Percentiles rank a stretch among this genome's conserved stretches.
phyloP scores from a whole-genome alignment of 1,284 basidiomycete genomes.

The Boletus semigastroideus region DNA sequence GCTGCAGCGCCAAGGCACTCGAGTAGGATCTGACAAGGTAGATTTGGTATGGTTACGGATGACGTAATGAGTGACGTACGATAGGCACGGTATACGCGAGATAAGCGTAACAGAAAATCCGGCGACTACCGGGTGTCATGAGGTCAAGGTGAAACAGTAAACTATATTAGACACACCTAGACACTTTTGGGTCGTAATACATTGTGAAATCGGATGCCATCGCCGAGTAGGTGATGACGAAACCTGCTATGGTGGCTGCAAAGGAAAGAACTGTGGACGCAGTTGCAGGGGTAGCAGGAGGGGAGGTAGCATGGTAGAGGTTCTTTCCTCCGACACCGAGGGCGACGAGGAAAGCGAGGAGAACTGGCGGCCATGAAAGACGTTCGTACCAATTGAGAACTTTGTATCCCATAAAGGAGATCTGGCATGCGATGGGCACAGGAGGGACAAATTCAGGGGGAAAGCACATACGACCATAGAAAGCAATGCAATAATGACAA shows the following conservation, averaged over 20 bases:
- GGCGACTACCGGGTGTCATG: slow-evolving; percentile 43
- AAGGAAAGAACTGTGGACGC: slow-evolving; percentile 58
- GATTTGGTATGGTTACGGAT: neutral
- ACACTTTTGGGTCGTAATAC: slow-evolving; percentile 58
- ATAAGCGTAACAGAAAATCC: slow-evolving; percentile 74
- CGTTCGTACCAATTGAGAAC: slow-evolving; percentile 81
- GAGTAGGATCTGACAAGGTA: slow-evolving; percentile 44
- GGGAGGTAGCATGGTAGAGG: slow-evolving; percentile 44
- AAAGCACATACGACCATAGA: slow-evolving; percentile 65
- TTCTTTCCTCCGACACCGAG: slow-evolving; percentile 74
- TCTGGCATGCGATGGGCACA: slow-evolving; percentile 33
- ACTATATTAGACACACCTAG: slow-evolving; percentile 42
- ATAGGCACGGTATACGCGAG: slow-evolving; percentile 73
- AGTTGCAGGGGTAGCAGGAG: slow-evolving; percentile 49
- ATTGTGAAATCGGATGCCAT: slow-evolving; percentile 74
- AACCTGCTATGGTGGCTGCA: slow-evolving; percentile 71
- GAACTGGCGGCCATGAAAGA: slow-evolving; percentile 74
- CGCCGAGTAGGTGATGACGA: slow-evolving; percentile 65
- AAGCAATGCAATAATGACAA: slow-evolving; percentile 80
- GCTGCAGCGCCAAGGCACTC: slow-evolving; percentile 79
- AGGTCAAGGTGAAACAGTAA: neutral
- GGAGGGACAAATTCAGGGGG: neutral
- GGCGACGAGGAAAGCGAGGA: slow-evolving; percentile 75
- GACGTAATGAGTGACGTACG: slow-evolving; percentile 36
- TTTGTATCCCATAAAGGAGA: slow-evolving; percentile 80